These are phyloP conservation scores for Rhizoctonia solani DNA, from an alignment of 1,284 basidiomycete genomes.

Conservation along the genomic window DNA sequence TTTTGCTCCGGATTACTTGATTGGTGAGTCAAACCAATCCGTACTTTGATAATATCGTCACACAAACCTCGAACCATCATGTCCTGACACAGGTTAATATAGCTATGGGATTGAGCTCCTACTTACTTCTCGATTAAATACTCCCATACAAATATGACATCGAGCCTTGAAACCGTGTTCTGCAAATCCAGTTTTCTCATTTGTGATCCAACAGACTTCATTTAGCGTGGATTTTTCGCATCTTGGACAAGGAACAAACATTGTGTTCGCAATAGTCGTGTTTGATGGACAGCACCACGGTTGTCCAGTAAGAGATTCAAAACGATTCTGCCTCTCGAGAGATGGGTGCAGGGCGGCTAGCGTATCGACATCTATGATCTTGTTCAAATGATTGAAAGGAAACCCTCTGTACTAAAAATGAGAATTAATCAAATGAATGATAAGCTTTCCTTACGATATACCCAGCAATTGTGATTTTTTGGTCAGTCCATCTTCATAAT, in stretches of 20 bases:
- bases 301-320: slow-evolving; percentile 33
- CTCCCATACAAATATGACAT: slow-evolving; percentile 26
- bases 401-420: slow-evolving; percentile 27
- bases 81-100: background rate
- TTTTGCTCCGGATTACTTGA: background rate
- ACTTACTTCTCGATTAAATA: slow-evolving; percentile 21
- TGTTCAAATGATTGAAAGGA: slow-evolving; percentile 35
- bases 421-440: background rate
- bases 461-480: slow-evolving; percentile 17
- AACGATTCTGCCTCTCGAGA: slow-evolving; percentile 22
- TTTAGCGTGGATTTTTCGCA: slow-evolving; percentile 22
- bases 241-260: slow-evolving; percentile 28
- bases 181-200: slow-evolving; percentile 32
- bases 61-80: slow-evolving; percentile 26
- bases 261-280: slow-evolving; percentile 14
- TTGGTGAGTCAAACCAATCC: background rate
- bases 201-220: slow-evolving; percentile 33
- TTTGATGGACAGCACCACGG: slow-evolving; percentile 14
- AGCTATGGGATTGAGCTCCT: background rate
- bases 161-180: slow-evolving; percentile 29
- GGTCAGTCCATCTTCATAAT: slow-evolving; percentile 38
- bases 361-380: slow-evolving; percentile 33
- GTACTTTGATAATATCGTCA: slow-evolving; percentile 25
- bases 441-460: slow-evolving; percentile 18
- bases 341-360: slow-evolving; percentile 36